These are phyloP conservation scores for Cladosporium sp. DNA, from an alignment of 2,329 filamentous ascomycete species.

Conservation along the genomic window DNA sequence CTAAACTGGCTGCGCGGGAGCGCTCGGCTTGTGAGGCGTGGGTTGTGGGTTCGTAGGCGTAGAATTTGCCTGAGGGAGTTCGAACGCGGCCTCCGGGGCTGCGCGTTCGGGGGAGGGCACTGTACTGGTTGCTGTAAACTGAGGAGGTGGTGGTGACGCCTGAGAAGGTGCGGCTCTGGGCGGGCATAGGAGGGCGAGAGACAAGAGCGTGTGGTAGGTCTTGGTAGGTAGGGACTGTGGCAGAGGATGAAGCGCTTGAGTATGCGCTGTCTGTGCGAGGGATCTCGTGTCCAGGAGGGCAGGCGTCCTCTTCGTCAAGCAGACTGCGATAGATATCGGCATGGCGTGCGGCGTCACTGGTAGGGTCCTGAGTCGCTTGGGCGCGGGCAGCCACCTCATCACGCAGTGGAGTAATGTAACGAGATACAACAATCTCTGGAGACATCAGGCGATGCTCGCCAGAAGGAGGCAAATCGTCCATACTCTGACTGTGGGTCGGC, in stretches of 20 bases:
- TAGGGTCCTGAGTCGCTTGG: conserved; percentile 16
- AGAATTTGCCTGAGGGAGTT: conserved; percentile 20
- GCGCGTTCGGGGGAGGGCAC: conserved; percentile 6
- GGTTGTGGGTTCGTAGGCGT: conserved; percentile 21
- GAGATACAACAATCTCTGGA: conserved; percentile 31
- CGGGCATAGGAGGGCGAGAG: conserved; percentile 7
- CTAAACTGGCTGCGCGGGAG: conserved; percentile 22
- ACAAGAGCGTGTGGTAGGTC: background rate
- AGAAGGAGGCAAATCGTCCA: background rate
- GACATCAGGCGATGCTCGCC: conserved; percentile 10
- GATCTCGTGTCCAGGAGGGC: conserved; percentile 15
- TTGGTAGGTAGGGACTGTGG: background rate
- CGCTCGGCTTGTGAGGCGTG: conserved; percentile 24
- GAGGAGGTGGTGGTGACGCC: conserved; percentile 14
- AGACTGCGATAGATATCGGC: conserved; percentile 21
- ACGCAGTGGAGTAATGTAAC: conserved; percentile 29
- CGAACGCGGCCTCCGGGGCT: conserved; percentile 15
- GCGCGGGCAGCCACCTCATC: conserved; percentile 18
- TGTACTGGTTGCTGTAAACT: conserved; percentile 9
- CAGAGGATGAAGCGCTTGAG: conserved; percentile 2
- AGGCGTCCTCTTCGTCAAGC: conserved; percentile 17
- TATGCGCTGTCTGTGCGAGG: conserved; percentile 16
- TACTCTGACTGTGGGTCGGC: background rate
- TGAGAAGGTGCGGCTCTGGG: conserved; percentile 17
- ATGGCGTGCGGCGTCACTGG: conserved; percentile 16